Base-by-base conservation (phyloP, 2,329 filamentous ascomycete species). In the Zelopaecilomyces penicillatus region DNA sequence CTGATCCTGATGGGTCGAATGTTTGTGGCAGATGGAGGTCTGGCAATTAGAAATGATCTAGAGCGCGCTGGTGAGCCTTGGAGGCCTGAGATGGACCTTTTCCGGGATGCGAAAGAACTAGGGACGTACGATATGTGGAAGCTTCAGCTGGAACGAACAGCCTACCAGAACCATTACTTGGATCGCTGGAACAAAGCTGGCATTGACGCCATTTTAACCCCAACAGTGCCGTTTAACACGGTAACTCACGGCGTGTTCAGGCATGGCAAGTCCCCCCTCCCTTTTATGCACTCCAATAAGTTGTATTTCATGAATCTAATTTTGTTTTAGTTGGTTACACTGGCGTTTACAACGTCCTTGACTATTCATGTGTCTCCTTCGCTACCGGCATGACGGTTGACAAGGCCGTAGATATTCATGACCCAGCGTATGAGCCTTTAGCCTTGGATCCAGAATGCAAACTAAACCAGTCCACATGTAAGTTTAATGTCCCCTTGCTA, bases 121-220 rank as follows among this genome's bases (percentile, higher is more conserved):
- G 55, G 64, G 5, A 69, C 65, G 0, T 57, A 62, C 4, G 70
- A 71, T 5, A 68, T 74, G 61, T 76, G 73, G 73, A 61, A 64
- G 51, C 52, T 75, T 38, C 70, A 74, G 27, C 40, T 65, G 2
- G 68, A 75, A 46, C 61, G 72, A 6, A 62, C 65, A 0, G 66
- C 57, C 0, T 73, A 65, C 50, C 70, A 73, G 58, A 70, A 70
- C 49, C 56, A 58, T 7, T 71, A 73, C 41, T 57, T 73, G 0
- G 67, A 73, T 35, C 62, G 67, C 3, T 74, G 71, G 71, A 65
- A 65, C 31, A 57, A 55, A 39, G 65, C 66, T 0, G 68, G 66
- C 2, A 71, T 83, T 6, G 83, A 86, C 55, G 78, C 78, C 1
- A 70, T 86, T 6, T 58, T 86, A 1, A 78, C 75, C 41, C 81